Conservation (phyloP, 306 rosid species). For the Glycyrrhiza uralensis region DNA sequence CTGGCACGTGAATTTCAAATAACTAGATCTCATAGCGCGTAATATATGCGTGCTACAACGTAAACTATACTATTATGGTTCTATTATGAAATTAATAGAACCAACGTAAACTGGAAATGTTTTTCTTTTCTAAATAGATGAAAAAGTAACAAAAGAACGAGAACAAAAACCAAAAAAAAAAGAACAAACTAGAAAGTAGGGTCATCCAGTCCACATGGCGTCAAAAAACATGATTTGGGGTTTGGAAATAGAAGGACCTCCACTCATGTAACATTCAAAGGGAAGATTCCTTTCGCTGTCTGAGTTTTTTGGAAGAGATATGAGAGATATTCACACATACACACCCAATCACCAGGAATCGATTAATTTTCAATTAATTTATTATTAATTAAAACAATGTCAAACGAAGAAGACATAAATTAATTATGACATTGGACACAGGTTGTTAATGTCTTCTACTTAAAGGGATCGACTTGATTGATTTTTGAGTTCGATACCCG, state of each 20-base stretch:
- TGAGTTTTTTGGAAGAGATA: constrained; percentile 19
- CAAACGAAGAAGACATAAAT: too few relatives aligned
- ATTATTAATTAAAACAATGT: neutral
- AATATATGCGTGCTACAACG: too few relatives aligned
- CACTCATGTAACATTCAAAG: constrained; percentile 44
- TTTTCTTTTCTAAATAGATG: neutral
- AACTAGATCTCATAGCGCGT: neutral
- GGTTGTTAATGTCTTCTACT: too few relatives aligned
- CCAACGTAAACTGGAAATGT: neutral
- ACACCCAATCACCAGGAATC: neutral
- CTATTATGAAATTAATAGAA: neutral
- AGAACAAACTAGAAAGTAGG: neutral
- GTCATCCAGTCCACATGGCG: neutral
- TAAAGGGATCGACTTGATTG: too few relatives aligned
- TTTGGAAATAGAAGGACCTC: constrained; percentile 26
- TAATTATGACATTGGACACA: too few relatives aligned
- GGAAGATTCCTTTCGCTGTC: constrained; percentile 37
- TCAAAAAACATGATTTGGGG: constrained; percentile 4
- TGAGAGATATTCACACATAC: constrained; percentile 8
- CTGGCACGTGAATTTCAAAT: constrained; percentile 29
- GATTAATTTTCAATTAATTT: constrained; percentile 15
- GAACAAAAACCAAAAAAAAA: too few relatives aligned
- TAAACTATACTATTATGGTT: too few relatives aligned
- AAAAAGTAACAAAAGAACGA: neutral
- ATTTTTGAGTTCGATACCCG: too few relatives aligned